Conservation (phyloP, 306 rosid species). For the Prunus mira region DNA sequence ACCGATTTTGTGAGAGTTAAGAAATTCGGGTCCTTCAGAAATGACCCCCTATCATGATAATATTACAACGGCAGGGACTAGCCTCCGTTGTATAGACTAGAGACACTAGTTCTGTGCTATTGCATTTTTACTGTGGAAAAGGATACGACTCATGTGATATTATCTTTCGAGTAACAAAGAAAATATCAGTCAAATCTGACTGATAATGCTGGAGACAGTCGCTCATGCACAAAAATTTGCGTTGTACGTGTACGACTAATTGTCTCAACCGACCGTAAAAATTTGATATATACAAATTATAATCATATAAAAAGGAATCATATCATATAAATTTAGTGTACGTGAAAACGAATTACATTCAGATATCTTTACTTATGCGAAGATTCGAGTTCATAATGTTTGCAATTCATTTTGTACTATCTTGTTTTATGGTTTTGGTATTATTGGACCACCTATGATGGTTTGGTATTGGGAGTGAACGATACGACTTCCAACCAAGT, state of each 20-base stretch:
- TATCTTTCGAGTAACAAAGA: too few relatives aligned
- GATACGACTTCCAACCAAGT: background rate
- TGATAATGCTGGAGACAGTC: too few relatives aligned
- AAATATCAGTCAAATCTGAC: too few relatives aligned
- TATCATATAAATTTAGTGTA: too few relatives aligned
- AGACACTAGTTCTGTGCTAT: background rate
- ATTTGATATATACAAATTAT: too few relatives aligned
- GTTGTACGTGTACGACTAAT: too few relatives aligned
- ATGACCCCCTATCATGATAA: conserved; percentile 19
- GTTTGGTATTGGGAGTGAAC: background rate
- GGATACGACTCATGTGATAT: too few relatives aligned
- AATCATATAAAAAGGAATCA: too few relatives aligned
- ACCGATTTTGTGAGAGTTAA: background rate
- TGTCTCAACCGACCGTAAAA: rapidly evolving
- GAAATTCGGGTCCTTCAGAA: background rate
- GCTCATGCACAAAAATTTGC: too few relatives aligned
- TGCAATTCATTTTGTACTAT: background rate
- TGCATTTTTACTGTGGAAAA: background rate
- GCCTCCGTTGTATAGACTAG: background rate
- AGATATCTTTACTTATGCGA: too few relatives aligned
- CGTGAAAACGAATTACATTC: too few relatives aligned
- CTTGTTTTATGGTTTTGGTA: background rate
- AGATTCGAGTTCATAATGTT: too few relatives aligned
- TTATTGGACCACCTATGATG: background rate
- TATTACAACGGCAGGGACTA: conserved; percentile 27